Percentiles rank a stretch among this genome's conserved stretches.
These are phyloP conservation scores for Cornus kousa DNA, from an alignment of 148 eudicot genomes.

Conservation along the genomic window DNA sequence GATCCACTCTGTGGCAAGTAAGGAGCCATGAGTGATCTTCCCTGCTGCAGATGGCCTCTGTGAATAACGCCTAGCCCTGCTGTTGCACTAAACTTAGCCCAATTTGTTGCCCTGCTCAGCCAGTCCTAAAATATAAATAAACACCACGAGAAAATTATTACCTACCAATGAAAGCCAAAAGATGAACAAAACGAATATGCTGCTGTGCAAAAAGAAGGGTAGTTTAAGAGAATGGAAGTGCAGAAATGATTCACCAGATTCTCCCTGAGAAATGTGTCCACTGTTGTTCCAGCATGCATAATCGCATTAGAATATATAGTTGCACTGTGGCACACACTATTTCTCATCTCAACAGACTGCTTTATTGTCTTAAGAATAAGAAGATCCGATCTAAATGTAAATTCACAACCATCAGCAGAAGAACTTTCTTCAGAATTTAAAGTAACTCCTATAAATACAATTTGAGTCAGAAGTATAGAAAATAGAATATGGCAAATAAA, in stretches of 20 bases:
- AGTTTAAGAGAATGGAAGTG: neutral
- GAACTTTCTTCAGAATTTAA: neutral
- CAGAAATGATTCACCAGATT: constrained; percentile 59
- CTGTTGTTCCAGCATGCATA: constrained; percentile 99
- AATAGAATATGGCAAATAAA: constrained; percentile 4
- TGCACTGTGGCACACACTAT: constrained; percentile 99
- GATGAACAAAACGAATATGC: neutral
- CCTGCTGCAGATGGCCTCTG: constrained; percentile 91
- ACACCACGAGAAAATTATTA: neutral
- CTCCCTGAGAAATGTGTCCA: constrained; percentile 93
- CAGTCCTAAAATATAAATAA: constrained; percentile 60
- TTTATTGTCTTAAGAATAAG: constrained; percentile 95
- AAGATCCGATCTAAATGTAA: constrained; percentile 76
- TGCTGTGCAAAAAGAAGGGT: neutral
- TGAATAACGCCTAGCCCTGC: constrained; percentile 98
- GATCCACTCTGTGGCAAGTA: constrained; percentile 95
- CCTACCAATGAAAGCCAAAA: neutral
- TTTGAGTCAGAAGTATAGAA: neutral
- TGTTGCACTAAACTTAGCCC: constrained; percentile 99
- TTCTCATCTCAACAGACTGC: constrained; percentile 97
- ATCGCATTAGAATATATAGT: constrained; percentile 94
- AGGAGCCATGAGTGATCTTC: constrained; percentile 96
- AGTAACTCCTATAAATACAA: neutral
- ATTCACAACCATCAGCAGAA: neutral
- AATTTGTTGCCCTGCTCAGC: constrained; percentile 97